Percentiles rank a stretch among this genome's conserved stretches.
These are phyloP conservation scores for Magnaporthiopsis rhizophila DNA, from an alignment of 2,329 filamentous ascomycete species.

Conservation along the genomic window DNA sequence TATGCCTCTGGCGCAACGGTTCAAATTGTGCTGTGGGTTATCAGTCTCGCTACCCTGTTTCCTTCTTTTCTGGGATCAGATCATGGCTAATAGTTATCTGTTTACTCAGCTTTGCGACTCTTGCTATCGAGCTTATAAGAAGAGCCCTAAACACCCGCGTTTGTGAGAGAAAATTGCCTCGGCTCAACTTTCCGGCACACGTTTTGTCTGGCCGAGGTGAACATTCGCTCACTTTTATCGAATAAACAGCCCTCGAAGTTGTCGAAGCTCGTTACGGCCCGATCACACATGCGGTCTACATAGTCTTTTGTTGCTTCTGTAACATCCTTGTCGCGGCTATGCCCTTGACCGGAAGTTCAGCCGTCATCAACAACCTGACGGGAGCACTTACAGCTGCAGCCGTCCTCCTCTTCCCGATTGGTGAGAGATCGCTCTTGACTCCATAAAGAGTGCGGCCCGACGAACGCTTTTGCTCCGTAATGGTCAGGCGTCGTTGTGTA, in stretches of 20 bases:
- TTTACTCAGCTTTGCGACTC: constrained; percentile 57
- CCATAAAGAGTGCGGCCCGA: too few species aligned
- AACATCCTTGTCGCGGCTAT: constrained; percentile 85
- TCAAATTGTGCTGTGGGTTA: constrained; percentile 60
- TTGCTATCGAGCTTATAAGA: constrained; percentile 84
- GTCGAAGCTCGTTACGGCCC: constrained; percentile 67
- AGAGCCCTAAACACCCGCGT: constrained; percentile 78
- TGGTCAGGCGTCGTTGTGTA: background rate
- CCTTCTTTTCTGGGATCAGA: background rate
- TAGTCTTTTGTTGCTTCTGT: constrained; percentile 76
- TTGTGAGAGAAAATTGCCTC: too few species aligned
- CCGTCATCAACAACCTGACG: constrained; percentile 63
- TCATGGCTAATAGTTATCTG: too few species aligned
- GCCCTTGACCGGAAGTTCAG: constrained; percentile 62
- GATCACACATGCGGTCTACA: constrained; percentile 67
- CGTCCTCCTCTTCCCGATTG: constrained; percentile 74
- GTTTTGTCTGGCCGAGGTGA: too few species aligned
- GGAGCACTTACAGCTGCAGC: constrained; percentile 72
- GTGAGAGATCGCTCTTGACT: constrained; percentile 36
- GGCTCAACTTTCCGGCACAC: too few species aligned
- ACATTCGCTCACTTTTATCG: too few species aligned
- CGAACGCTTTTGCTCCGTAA: too few species aligned
- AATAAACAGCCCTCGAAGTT: constrained; percentile 64
- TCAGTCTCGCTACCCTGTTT: background rate
- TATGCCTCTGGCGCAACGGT: constrained; percentile 68